Conservation (phyloP, 1,284 basidiomycete species). For the Sporisorium exsertum region DNA sequence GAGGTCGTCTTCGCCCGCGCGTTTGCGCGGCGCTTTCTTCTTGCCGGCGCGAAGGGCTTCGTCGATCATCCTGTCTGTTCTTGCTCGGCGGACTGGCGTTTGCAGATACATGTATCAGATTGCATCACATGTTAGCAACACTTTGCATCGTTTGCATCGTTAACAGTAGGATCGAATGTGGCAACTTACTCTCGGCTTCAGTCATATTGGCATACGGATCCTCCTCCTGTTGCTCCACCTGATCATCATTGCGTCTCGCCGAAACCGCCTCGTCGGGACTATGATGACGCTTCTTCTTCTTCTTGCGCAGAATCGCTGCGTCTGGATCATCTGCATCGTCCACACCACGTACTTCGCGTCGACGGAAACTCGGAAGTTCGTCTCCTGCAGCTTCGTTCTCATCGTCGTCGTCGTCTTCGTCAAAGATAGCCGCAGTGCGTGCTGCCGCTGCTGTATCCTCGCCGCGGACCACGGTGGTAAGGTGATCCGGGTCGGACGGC, state of each 20-base stretch:
- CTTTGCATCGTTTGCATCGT: too few relatives aligned
- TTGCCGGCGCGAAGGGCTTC: constrained; percentile 44
- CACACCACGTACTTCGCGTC: constrained; percentile 23
- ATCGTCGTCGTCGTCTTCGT: constrained; percentile 42
- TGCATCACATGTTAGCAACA: not conserved
- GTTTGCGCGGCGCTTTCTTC: constrained; percentile 54
- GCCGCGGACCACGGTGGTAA: constrained; percentile 28
- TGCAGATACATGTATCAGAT: not conserved
- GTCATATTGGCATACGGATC: constrained; percentile 45
- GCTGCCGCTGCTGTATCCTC: constrained; percentile 36
- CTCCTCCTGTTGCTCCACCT: constrained; percentile 28
- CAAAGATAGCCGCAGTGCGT: constrained; percentile 45
- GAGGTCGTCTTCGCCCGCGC: constrained; percentile 71
- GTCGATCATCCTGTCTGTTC: constrained; percentile 49
- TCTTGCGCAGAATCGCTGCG: constrained; percentile 37
- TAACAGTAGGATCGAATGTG: too few relatives aligned
- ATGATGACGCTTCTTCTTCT: constrained; percentile 53
- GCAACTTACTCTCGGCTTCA: constrained; percentile 30
- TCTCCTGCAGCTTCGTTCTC: constrained; percentile 9
- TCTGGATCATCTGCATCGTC: constrained; percentile 24
- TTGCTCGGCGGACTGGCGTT: constrained; percentile 18
- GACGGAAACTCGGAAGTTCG: constrained; percentile 42
- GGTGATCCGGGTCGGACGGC: constrained; percentile 16
- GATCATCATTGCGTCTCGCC: constrained; percentile 9
- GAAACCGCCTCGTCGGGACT: constrained; percentile 20